These are phyloP conservation scores for Candolleomyces aberdarensis DNA, from an alignment of 768 basidiomycete genomes.

Conservation along the genomic window DNA sequence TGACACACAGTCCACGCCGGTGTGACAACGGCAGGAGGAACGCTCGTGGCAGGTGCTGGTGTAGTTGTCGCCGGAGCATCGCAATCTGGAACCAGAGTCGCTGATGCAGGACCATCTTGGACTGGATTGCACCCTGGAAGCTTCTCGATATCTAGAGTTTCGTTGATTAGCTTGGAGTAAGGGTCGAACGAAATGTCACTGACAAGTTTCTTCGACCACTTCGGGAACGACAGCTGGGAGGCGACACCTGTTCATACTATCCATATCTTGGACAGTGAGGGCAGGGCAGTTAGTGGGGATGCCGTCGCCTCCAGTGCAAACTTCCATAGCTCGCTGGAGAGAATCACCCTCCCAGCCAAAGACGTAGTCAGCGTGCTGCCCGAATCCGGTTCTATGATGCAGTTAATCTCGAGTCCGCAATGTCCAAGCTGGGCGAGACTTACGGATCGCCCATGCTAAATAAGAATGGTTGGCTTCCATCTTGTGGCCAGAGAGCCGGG, in stretches of 20 bases:
- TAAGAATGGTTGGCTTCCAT: constrained; percentile 11
- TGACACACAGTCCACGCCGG: constrained; percentile 7
- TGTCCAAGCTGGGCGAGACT: neutral
- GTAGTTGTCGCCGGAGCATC: constrained; percentile 7
- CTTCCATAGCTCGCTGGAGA: constrained; percentile 6
- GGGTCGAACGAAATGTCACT: neutral
- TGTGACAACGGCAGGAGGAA: constrained; percentile 14
- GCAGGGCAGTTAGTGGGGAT: constrained; percentile 8
- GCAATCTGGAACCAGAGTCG: constrained; percentile 5
- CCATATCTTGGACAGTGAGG: constrained; percentile 7
- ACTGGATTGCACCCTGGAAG: constrained; percentile 8
- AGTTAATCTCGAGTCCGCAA: neutral
- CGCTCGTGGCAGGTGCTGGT: constrained; percentile 3
- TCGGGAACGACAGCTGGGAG: neutral
- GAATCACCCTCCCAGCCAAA: constrained; percentile 11
- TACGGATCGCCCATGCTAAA: constrained; percentile 17
- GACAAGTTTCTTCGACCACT: constrained; percentile 1
- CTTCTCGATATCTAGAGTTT: neutral
- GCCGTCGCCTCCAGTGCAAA: constrained; percentile 7
- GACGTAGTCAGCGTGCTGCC: constrained; percentile 11
- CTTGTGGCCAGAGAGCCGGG: constrained; percentile 4
- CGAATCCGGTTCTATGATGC: neutral
- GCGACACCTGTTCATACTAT: constrained; percentile 6
- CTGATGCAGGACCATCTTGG: neutral
- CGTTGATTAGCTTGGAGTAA: neutral